phyloP scores from a whole-genome alignment of 2,329 filamentous ascomycete species.

The Diaporthe nobilis region DNA sequence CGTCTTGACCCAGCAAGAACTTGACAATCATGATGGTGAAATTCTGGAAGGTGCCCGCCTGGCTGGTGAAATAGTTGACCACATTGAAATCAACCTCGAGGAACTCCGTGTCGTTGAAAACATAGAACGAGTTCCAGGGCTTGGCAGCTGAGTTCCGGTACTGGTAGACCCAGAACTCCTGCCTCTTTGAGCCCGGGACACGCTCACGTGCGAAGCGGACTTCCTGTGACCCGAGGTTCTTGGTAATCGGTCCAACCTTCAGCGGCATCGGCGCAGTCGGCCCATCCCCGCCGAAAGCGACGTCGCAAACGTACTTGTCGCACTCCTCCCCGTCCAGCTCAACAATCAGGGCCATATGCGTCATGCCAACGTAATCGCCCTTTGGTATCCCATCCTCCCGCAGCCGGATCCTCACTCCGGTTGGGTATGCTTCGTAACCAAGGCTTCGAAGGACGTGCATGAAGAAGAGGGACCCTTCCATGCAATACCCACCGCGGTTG shows the following conservation, averaged over 20 bases:
- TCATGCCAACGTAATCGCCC: slow-evolving; percentile 55
- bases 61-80: slow-evolving; percentile 71
- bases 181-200: slow-evolving; percentile 60
- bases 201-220: slow-evolving; percentile 66
- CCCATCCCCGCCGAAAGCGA: slow-evolving; percentile 75
- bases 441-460: slow-evolving; percentile 46
- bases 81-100: slow-evolving; percentile 71
- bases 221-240: slow-evolving; percentile 68
- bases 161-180: slow-evolving; percentile 74
- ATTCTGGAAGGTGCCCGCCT: slow-evolving; percentile 66
- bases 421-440: slow-evolving; percentile 51
- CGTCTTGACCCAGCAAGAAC: slow-evolving; percentile 63
- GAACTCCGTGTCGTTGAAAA: slow-evolving; percentile 77
- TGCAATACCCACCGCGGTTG: slow-evolving; percentile 71
- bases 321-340: slow-evolving; percentile 58
- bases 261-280: slow-evolving; percentile 71
- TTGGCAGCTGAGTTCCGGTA: slow-evolving; percentile 62
- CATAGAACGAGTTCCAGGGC: slow-evolving; percentile 73
- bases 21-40: slow-evolving; percentile 65
- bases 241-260: slow-evolving; percentile 55
- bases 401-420: slow-evolving; percentile 65
- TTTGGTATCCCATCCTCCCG: slow-evolving; percentile 56
- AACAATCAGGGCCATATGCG: slow-evolving; percentile 74
- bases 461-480: slow-evolving; percentile 71
- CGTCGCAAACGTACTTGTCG: slow-evolving; percentile 69